Base-by-base conservation (phyloP, 768 basidiomycete genomes). In the Suillus spraguei region DNA sequence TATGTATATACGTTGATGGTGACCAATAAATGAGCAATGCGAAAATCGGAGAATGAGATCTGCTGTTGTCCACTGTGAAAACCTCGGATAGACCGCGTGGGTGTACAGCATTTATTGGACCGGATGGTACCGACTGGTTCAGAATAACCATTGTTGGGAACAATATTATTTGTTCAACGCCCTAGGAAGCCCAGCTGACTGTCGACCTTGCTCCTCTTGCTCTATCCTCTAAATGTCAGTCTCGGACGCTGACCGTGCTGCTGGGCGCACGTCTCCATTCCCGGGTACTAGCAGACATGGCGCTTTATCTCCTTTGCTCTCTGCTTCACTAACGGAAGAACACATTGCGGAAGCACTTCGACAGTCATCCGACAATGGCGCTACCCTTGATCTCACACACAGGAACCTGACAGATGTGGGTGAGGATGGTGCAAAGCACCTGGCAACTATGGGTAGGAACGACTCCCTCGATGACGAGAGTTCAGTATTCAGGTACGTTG, bases 351-450 rank as follows among this genome's bases (percentile, higher is more conserved):
- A 92, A 44, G 92, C 91, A 32, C 72, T 91, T 24, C 74, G 79
- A 56, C 82, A 77, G 63, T 94, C 92, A 50, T 76, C 83, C 8
- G 95, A 98, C 78, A 78, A 82, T 60, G 94, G 95, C 9, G 86
- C 86, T 63, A 97, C 95, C 7, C 80, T 99, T 62, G 88, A 94
- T 71, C 84, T 99, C 56, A 87, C 91, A 64, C 90, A 93, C 75
- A 85, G 90, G 76, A 83, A 83, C 50, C 79, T 98, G 42, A 86
- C 87, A 11, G 88, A 94, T 64, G 84, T 98, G 47, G 88, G 88
- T 10, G 84, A 87, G 66, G 82, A 82, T 49, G 90, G 90, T n/a
- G 90, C 87, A 9, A 84, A 90, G 67, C 88, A 90, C 68, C 85
- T 99, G n/a, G 87, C 87, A 17, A 82, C 79, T 35, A 81, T 87